Conservation (phyloP, 345 rosid genomes). For the Hibiscus tridactylites region DNA sequence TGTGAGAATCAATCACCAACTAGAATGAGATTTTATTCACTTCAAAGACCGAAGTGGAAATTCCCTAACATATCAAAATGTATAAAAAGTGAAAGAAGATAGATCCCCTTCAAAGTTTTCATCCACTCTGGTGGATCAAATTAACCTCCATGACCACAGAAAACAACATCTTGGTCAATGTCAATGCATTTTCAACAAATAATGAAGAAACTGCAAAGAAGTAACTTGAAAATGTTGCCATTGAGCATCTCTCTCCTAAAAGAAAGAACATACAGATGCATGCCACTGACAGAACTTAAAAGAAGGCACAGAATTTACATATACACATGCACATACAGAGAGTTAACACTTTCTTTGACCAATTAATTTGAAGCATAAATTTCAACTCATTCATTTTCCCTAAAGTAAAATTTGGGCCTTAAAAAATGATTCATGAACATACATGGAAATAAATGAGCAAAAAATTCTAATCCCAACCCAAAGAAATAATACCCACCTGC, state of each 20-base stretch:
- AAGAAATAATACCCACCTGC: slow-evolving; percentile 42
- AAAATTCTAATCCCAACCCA: background rate
- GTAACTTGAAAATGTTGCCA: background rate
- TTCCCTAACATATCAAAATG: background rate
- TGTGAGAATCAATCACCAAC: background rate
- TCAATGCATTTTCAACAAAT: background rate
- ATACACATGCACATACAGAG: background rate
- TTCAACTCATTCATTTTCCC: background rate
- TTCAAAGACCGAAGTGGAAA: background rate
- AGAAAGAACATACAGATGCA: background rate
- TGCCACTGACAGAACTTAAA: background rate
- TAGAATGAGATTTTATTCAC: background rate
- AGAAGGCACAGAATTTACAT: background rate
- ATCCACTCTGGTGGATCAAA: too few relatives aligned
- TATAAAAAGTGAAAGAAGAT: too few relatives aligned
- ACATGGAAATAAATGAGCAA: background rate
- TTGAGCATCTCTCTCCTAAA: background rate
- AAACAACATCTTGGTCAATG: background rate
- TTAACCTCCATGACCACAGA: background rate
- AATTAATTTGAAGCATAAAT: background rate
- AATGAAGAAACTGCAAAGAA: background rate
- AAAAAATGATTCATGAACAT: background rate
- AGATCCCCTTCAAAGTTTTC: too few relatives aligned
- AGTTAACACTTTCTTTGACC: background rate
- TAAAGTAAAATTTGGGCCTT: background rate